Evolutionary conservation across 2,329 filamentous ascomycete genomes (phyloP), one percentile per base, ranked within the genome.

Genomic region (Lachnellula hyalina): DNA sequence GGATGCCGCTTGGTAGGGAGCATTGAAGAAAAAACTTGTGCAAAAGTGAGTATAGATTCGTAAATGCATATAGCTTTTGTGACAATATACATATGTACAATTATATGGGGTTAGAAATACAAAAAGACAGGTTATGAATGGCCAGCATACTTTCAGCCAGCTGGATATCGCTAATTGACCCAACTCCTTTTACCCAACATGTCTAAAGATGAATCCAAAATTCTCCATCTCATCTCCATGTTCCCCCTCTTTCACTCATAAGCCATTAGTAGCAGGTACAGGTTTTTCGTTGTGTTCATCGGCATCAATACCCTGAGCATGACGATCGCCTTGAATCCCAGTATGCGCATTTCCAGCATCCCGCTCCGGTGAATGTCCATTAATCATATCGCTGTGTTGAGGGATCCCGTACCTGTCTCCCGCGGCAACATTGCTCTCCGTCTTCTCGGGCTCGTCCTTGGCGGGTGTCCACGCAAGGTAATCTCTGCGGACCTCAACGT

Each of bases 381-480:
- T 79, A 41, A 83, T 75, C 77, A 87, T 82, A 64, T 85, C 76
- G 67, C 81, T 82, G 70, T 91, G 87, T 69, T 86, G 81, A 56
- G 78, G 77, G 62, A 90, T 89, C 57, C 87, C 88, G 70, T 91
- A 86, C 67, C 87, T 83, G 15, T 88, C 86, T 51, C 86, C 74
- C 53, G 79, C 71, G 34, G 78, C 74, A 65, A 81, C 77, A 57
- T 84, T 82, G 59, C 80, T 75, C 55, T 77, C 72, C 49, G 79
- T 77, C 55, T 63, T 65, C 57, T 64, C 60, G 25, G 83, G 86
- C 63, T 88, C 83, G 58, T 76, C 78, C 67, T 86, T 86, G 35
- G 86, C 84, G 1, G 89, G 89, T 32, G 87, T 92, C 89, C 89
- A 94, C 56, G 89, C 89, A 40, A 94, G 82, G 77, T 92, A 94